Evolutionary conservation across 2,329 filamentous ascomycete species (phyloP).

Genomic region (Rhynchosporium agropyri): DNA sequence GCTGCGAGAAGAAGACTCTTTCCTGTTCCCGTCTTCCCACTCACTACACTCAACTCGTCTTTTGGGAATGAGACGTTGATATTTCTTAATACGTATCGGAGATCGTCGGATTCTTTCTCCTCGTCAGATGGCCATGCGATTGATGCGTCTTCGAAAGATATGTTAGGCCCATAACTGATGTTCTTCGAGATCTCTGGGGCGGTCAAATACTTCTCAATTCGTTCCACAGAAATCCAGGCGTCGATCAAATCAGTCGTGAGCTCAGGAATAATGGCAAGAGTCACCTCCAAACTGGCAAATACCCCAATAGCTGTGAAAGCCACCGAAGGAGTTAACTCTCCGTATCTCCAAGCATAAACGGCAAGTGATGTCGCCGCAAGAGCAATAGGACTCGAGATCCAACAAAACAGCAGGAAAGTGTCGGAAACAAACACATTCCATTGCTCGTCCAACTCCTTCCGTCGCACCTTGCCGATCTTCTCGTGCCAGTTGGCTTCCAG

Average conservation of each 20-base stretch:
- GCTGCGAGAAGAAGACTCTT: slow-evolving; percentile 76
- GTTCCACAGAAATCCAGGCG: slow-evolving; percentile 69
- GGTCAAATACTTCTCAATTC: slow-evolving; percentile 72
- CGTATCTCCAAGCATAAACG: slow-evolving; percentile 66
- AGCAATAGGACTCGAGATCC: slow-evolving; percentile 73
- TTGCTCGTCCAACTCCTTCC: slow-evolving; percentile 66
- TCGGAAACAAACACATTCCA: slow-evolving; percentile 69
- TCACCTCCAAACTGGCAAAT: slow-evolving; percentile 73
- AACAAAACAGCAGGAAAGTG: slow-evolving; percentile 64
- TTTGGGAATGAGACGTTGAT: slow-evolving; percentile 68
- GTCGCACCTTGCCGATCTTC: slow-evolving; percentile 66
- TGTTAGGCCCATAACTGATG: slow-evolving; percentile 57
- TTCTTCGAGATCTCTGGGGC: slow-evolving; percentile 63
- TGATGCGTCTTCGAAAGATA: slow-evolving; percentile 67
- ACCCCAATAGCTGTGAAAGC: slow-evolving; percentile 79
- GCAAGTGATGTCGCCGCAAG: slow-evolving; percentile 72
- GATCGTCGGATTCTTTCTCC: slow-evolving; percentile 56
- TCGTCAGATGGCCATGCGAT: slow-evolving; percentile 77
- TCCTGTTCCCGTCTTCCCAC: slow-evolving; percentile 76
- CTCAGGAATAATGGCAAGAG: slow-evolving; percentile 72
- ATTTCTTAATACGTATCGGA: slow-evolving; percentile 66
- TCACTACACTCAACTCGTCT: slow-evolving; percentile 72
- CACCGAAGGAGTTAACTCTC: slow-evolving; percentile 67
- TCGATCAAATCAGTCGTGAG: slow-evolving; percentile 72
- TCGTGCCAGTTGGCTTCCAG: slow-evolving; percentile 74